Base-by-base conservation (phyloP, 805 yeast species). In the Hanseniaspora lachancei region DNA sequence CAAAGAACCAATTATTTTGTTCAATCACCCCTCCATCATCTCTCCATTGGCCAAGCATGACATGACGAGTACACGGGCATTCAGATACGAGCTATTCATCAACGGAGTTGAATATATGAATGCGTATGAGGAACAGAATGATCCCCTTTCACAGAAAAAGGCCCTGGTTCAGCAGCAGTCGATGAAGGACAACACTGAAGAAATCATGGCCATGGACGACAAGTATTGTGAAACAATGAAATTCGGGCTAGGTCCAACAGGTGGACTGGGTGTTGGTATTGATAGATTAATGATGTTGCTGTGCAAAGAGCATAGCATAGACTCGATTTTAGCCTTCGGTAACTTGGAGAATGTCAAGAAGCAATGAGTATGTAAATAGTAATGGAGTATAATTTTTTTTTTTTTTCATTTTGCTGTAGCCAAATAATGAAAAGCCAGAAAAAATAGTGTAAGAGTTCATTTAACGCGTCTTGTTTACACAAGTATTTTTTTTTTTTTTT, bases 211-310 rank as follows among this genome's bases (percentile, higher is more conserved):
- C 0, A 86, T 95, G 0, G 98, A 93, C 66, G 70, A 77, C 62
- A 74, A 74, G 49, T 93, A 80, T 65, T 78, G 89, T 1, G 75
- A 77, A 44, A 78, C 82, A 16, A 81, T 93, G 89, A 91, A 87
- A 64, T 86, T 83, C 76, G 97, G 96, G 1, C 77, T 93, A 71
- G 97, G 97, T 3, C 98, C 98, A 0, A 91, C 97, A 3, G 97
- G 95, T 2, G 99, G 99, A 0, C 86, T 96, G 86, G 99, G 98
- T 0, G 71, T 95, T 58, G 99, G 99, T 0, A 75, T 93, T 21
- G 99, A 93, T 64, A 69, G 99, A 54, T 68, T 93, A 39, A 81
- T 82, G 53, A 88, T 91, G 97, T 67, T 87, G 20, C 70, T 91
- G 35, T 76, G 84, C 4, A 82, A 78, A 0, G 69, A 76, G 42